phyloP scores from a whole-genome alignment of 805 yeast species.

The Kuraishia hungarica region DNA sequence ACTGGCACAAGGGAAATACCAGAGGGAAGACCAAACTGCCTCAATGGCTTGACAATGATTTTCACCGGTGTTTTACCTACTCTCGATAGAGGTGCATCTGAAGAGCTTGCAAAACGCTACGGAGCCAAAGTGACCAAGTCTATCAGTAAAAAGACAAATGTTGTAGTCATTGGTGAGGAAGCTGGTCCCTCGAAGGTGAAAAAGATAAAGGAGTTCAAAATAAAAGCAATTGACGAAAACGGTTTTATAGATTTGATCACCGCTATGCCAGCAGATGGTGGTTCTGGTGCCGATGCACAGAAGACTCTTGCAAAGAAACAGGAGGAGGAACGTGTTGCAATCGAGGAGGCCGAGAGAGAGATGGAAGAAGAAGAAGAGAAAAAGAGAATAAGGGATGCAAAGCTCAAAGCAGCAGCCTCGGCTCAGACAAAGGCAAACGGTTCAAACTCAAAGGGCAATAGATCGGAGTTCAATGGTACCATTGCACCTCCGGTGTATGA shows the following conservation, averaged over 20 bases:
- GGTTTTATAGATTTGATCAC: conserved; percentile 71
- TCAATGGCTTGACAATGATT: conserved; percentile 83
- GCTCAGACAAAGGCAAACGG: neutral
- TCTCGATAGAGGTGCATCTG: conserved; percentile 68
- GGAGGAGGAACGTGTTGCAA: conserved; percentile 52
- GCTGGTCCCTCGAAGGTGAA: conserved; percentile 95
- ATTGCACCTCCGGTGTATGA: conserved; percentile 5
- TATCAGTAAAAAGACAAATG: conserved; percentile 74
- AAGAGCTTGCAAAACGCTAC: conserved; percentile 67
- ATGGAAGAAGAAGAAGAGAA: conserved; percentile 29
- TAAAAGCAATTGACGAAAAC: conserved; percentile 79
- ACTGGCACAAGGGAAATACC: conserved; percentile 44
- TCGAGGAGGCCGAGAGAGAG: conserved; percentile 42
- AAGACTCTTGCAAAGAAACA: conserved; percentile 62
- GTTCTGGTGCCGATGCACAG: conserved; percentile 71
- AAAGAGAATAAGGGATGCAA: conserved; percentile 15
- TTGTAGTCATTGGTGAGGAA: conserved; percentile 88
- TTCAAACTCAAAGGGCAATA: neutral
- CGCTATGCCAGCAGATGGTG: conserved; percentile 89
- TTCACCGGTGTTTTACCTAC: conserved; percentile 87
- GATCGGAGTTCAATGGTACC: neutral
- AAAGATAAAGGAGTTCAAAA: conserved; percentile 61
- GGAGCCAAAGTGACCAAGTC: conserved; percentile 90
- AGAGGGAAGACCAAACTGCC: conserved; percentile 76
- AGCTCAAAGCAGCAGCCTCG: conserved; percentile 8